Evolutionary conservation across 2,329 filamentous ascomycete genomes (phyloP), one percentile per base, ranked within the genome.

Genomic region (Ceratocystis cacaofunesta): DNA sequence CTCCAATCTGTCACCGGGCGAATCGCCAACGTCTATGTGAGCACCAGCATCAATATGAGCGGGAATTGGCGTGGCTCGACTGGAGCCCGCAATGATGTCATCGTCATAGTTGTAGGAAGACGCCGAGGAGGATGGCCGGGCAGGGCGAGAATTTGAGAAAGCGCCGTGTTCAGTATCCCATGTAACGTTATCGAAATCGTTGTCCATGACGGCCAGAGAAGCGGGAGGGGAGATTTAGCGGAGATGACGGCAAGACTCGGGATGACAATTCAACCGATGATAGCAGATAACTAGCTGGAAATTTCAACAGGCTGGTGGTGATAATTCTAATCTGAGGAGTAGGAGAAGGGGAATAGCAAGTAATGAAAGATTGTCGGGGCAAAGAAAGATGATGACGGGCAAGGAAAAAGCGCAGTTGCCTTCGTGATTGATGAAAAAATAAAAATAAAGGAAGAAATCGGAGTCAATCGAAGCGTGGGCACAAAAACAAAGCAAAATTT

Each of bases 121-220:
- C 17, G 57, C 22, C 17, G 63, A 62, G 7, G 62, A 65, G n/a
- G 63, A 62, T 8, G 63, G 50, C 17, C 28, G 48, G 57, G 63
- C 55, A 22, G 50, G 28, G 5, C 55, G 52, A 25, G 52, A 15
- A 8, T 44, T 30, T 44, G 67, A 64, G 69, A 73, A 77, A 68
- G 71, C 73, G 70, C 74, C 73, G 57, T 82, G 80, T 67, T 87
- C 85, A 73, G 84, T 85, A 70, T 83, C 80, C 90, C 90, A 95
- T 67, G 87, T 87, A 68, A 92, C 85, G 73, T 84, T 89, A 73
- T 90, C 88, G 75, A 94, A 94, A 76, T 88, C 87, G 75, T 89
- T 87, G 71, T 82, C 79, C 69, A 79, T 77, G 71, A 78, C 78
- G n/a, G 44, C 30, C 22, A 22, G 25, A 22, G 19, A 30, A 28